Percentiles rank a stretch among this genome's conserved stretches.
Conservation (phyloP, 2,329 filamentous ascomycete genomes). For the Cercospora beticola region DNA sequence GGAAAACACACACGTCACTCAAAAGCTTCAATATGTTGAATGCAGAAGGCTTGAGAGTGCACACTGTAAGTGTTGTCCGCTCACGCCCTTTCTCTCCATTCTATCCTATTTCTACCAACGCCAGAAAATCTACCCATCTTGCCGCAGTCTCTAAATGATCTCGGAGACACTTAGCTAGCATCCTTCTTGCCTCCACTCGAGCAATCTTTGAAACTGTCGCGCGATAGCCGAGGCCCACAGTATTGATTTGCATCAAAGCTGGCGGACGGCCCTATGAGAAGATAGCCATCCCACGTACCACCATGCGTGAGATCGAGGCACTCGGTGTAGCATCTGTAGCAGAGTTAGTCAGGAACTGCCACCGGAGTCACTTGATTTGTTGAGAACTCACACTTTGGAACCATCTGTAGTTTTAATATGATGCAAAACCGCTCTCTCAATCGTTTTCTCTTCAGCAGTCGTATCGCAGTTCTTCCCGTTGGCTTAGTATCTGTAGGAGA, state of each 20-base stretch:
- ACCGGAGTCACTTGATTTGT: background rate
- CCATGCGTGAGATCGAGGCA: slow-evolving; percentile 9
- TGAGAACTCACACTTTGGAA: background rate
- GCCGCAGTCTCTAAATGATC: background rate
- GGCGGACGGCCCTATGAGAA: background rate
- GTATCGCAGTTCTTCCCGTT: background rate
- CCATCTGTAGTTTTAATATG: background rate
- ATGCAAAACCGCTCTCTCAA: background rate
- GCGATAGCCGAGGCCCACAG: background rate
- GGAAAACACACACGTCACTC: background rate
- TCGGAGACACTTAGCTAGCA: background rate
- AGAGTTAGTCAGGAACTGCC: background rate
- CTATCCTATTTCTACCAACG: background rate
- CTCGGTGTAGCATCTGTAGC: background rate
- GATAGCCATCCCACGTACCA: slow-evolving; percentile 6
- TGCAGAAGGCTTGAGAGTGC: background rate
- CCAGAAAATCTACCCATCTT: background rate
- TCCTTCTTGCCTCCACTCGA: background rate
- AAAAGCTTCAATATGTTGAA: background rate
- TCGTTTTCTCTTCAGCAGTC: background rate
- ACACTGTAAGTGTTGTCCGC: background rate
- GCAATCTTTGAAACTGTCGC: background rate
- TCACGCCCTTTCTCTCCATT: background rate
- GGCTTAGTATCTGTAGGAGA: background rate
- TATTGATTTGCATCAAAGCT: background rate